Base-by-base conservation (phyloP, 83 land plant genomes). In the Isoetes engelmannii region DNA sequence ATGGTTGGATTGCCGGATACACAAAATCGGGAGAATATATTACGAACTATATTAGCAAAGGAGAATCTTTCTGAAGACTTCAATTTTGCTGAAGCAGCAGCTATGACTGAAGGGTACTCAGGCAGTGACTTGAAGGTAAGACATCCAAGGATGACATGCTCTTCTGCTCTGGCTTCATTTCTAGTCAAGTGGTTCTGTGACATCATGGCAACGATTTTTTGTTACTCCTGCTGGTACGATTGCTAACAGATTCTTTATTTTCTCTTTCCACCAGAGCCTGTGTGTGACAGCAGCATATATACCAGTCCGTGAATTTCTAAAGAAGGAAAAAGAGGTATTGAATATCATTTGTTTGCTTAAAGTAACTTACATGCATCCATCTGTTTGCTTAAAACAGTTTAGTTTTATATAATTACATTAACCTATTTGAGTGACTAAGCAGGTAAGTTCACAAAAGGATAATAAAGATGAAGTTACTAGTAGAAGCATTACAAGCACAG, bases 81-180 rank as follows among this genome's bases (percentile, higher is more conserved):
- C 5, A 69, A 73, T 55, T 65, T 76, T 44, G 77, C 57, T n/a
- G 77, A 53, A 63, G 17, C 72, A 41, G 77, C 77, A 51, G 57
- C 8, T n/a, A 56, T 73, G 60, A 76, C 79, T 42, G 79, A 76
- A 48, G 77, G 79, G 4, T 76, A 72, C 44, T 76, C 79, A 9
- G 79, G 79, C 46, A 76, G 79, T 19, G 79, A 76, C 41, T 48
- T 76, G 13, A 76, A 76, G 78, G 78, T 72, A 49, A 65, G 37
- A 28, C 37, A 28, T 28, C 37, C 37, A 28, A 0, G 0, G 37
- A 28, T 28, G 37, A 28, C 37, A 28, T 28, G 37, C 37, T 28
- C 37, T 28, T 28, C 37, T 28, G 37, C 37, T 2, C 37, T 28
- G 37, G 37, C 37, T 28, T 28, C 37, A 28, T 28, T 28, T 28